Base-by-base conservation (phyloP, 177 flowering plant species). In the Vitis hybrid region DNA sequence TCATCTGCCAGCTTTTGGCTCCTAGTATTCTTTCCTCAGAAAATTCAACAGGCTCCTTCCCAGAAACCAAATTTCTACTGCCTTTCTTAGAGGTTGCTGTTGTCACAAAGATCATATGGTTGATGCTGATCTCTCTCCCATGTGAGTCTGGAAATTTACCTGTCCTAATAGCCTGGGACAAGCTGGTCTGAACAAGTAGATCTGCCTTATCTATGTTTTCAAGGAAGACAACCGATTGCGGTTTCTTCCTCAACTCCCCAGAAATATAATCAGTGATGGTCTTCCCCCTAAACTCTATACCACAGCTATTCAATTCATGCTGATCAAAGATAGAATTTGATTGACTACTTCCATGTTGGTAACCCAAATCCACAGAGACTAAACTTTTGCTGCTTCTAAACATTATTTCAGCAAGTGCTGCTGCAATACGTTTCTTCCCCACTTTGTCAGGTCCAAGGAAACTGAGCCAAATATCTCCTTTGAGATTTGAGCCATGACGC, bases 121-220 rank as follows among this genome's bases (percentile, higher is more conserved):
- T 78, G 71, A 83, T 67, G 53, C 83, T 62, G 9, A 83, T 65
- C 77, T 88, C 89, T 77, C 88, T 83, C 22, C 94, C 86, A 68
- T 74, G 82, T 1, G 89, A 83, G 57, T 88, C 84, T 9, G 78
- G 70, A 75, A 87, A 87, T 71, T 78, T 88, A n/a, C 90, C 90
- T 11, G 86, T 85, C 71, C 60, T 83, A 13, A 87, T 71, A 63
- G 94, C 90, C n/a, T 75, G 83, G 24, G 81, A 81, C 71, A 90
- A 81, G 71, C 88, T 80, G 64, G 52, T 75, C 66, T 83, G 88
- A 59, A 71, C 81, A 76, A 75, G 62, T 3, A 75, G n/a, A 82
- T 90, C 92, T 12, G 90, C 90, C 76, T 71, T 79, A 55, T 83
- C 86, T 10, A 90, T 71, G 67, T 87, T 87, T 73, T 90, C 92